A percentile compares a stretch with the other conserved stretches of the same genome.
phyloP scores from a whole-genome alignment of 345 rosid species.

The Rhizophora apiculata region DNA sequence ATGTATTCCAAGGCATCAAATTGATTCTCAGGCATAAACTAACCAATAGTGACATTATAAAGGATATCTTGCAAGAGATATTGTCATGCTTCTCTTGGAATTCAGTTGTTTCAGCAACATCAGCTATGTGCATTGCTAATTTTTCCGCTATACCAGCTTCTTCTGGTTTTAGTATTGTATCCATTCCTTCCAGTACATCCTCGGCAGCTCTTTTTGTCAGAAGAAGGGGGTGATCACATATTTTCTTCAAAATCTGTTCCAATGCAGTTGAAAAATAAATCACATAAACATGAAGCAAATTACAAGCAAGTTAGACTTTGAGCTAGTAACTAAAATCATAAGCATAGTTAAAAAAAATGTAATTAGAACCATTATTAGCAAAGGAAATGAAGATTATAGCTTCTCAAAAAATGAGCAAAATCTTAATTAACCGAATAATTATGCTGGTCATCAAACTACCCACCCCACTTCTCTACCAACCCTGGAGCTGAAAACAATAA shows the following conservation, averaged over 20 bases:
- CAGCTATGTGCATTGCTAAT: slow-evolving; percentile 88
- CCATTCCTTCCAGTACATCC: slow-evolving; percentile 92
- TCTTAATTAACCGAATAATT: no score
- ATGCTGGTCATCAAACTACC: no score
- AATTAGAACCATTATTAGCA: background rate
- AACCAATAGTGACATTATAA: slow-evolving; percentile 76
- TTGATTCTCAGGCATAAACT: slow-evolving; percentile 24
- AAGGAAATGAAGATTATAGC: background rate
- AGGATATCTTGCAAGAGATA: slow-evolving; percentile 90
- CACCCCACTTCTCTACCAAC: no score
- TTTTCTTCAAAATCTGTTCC: slow-evolving; percentile 91
- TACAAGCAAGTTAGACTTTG: background rate
- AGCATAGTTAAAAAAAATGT: background rate
- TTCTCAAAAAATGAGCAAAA: background rate
- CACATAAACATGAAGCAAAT: background rate
- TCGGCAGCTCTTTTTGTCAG: slow-evolving; percentile 82
- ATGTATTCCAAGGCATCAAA: slow-evolving; percentile 13
- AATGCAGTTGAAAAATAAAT: slow-evolving; percentile 14
- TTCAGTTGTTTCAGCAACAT: slow-evolving; percentile 62
- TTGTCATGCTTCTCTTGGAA: slow-evolving; percentile 75
- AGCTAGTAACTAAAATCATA: background rate
- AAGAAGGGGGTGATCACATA: slow-evolving; percentile 76
- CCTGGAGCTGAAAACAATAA: no score
- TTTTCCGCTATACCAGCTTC: slow-evolving; percentile 81
- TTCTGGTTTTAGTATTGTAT: slow-evolving; percentile 62